These are phyloP conservation scores for Talaromyces sp. DNA, from an alignment of 2,329 filamentous ascomycete species.

Conservation along the genomic window DNA sequence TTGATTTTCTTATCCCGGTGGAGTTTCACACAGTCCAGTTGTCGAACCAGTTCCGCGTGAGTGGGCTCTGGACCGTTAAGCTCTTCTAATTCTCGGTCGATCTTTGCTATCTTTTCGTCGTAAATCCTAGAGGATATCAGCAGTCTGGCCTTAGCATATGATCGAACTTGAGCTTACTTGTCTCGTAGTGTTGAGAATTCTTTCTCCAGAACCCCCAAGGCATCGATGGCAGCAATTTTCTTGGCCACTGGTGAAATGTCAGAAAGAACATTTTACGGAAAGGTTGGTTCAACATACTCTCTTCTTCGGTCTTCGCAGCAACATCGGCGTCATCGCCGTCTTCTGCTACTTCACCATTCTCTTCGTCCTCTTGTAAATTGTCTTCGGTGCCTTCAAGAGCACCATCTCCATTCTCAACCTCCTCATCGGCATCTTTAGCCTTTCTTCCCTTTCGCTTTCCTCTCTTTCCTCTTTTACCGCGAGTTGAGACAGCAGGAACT, in stretches of 20 bases:
- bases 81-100: slow-evolving; percentile 64
- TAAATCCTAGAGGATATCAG: slow-evolving; percentile 58
- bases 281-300: slow-evolving; percentile 33
- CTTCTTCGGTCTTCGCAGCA: slow-evolving; percentile 48
- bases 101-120: slow-evolving; percentile 76
- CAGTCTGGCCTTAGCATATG: background rate
- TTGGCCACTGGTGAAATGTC: slow-evolving; percentile 57
- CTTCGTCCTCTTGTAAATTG: slow-evolving; percentile 45
- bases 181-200: slow-evolving; percentile 82
- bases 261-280: slow-evolving; percentile 11
- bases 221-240: slow-evolving; percentile 74
- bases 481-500: slow-evolving; percentile 23
- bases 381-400: slow-evolving; percentile 41
- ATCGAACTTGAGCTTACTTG: slow-evolving; percentile 34
- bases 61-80: slow-evolving; percentile 55
- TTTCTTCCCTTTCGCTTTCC: slow-evolving; percentile 42
- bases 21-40: slow-evolving; percentile 80
- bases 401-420: slow-evolving; percentile 31
- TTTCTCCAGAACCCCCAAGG: slow-evolving; percentile 74
- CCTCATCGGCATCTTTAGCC: slow-evolving; percentile 32
- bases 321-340: slow-evolving; percentile 41
- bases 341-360: slow-evolving; percentile 42
- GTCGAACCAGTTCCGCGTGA: slow-evolving; percentile 88
- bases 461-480: slow-evolving; percentile 40
- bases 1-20: slow-evolving; percentile 74